phyloP scores from a whole-genome alignment of 805 yeast genomes.

The Starmerella gropengiesseri region DNA sequence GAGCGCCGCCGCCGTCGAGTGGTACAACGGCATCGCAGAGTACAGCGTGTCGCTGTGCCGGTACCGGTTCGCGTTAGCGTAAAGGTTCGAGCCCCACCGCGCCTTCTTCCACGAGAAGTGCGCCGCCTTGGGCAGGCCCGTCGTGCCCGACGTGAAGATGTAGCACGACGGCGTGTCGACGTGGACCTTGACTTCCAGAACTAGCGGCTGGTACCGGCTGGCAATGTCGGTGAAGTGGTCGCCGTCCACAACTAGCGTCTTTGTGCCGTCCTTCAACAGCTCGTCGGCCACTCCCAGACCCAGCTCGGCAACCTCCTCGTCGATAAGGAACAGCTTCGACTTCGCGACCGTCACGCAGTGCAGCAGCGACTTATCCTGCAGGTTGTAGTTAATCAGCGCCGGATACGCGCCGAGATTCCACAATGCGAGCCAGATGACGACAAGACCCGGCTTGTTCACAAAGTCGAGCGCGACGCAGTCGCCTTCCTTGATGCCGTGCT shows the following conservation, averaged over 20 bases:
- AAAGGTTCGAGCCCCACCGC: constrained; percentile 55
- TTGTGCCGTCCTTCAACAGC: constrained; percentile 26
- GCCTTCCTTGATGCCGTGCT: constrained; percentile 53
- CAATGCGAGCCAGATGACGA: constrained; percentile 69
- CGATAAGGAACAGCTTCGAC: constrained; percentile 56
- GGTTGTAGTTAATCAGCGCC: constrained; percentile 74
- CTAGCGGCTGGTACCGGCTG: constrained; percentile 7
- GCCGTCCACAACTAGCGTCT: constrained; percentile 32
- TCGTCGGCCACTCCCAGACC: constrained; percentile 41
- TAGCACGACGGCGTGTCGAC: constrained; percentile 48
- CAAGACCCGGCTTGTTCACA: constrained; percentile 72
- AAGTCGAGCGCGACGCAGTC: constrained; percentile 66
- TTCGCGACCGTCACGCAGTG: constrained; percentile 71
- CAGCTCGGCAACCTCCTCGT: constrained; percentile 50
- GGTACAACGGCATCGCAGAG: constrained; percentile 93
- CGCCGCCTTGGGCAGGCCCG: constrained; percentile 91
- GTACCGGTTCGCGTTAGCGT: constrained; percentile 58
- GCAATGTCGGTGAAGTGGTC: constrained; percentile 32
- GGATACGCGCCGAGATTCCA: constrained; percentile 91
- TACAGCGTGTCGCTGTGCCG: constrained; percentile 47
- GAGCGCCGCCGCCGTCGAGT: constrained; percentile 82
- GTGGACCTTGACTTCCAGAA: constrained; percentile 45
- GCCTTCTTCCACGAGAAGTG: constrained; percentile 86
- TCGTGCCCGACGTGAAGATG: constrained; percentile 88
- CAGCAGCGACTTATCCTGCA: constrained; percentile 57